Conservation (phyloP, 176 grass and related monocot genomes). For the Eleusine indica region DNA sequence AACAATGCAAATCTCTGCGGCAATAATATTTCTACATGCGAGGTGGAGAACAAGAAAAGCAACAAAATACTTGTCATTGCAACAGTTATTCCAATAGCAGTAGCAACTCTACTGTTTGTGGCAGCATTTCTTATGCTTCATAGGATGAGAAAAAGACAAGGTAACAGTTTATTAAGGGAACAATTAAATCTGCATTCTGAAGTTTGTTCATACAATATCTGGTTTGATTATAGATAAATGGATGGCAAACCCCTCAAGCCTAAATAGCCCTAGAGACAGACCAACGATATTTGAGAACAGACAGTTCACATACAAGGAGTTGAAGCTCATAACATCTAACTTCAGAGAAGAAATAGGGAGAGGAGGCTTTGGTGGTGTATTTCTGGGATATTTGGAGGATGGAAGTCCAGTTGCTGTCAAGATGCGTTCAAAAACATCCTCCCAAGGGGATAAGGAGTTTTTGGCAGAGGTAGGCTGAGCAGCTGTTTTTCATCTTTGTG, state of each 20-base stretch:
- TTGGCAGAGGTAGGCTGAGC: constrained; percentile 58
- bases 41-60: constrained; percentile 2
- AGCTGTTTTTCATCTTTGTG: not conserved
- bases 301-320: constrained; percentile 66
- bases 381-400: constrained; percentile 60
- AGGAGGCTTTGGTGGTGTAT: constrained; percentile 82
- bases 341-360: constrained; percentile 64
- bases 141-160: constrained; percentile 33
- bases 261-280: constrained; percentile 14
- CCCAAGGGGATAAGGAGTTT: constrained; percentile 67
- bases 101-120: constrained; percentile 38
- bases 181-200: not conserved
- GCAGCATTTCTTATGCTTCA: constrained; percentile 19
- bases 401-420: constrained; percentile 76
- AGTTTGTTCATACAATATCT: not conserved
- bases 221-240: constrained; percentile 21
- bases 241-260: constrained; percentile 10
- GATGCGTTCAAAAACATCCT: constrained; percentile 43
- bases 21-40: constrained; percentile 17
- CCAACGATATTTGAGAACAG: constrained; percentile 39
- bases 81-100: constrained; percentile 25
- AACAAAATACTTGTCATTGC: constrained; percentile 42
- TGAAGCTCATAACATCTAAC: constrained; percentile 60
- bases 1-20: constrained; percentile 45
- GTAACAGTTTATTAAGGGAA: constrained; percentile 15